Evolutionary conservation across 164 flowering plant genomes (phyloP).

Genomic region (Nymphaea colorata): DNA sequence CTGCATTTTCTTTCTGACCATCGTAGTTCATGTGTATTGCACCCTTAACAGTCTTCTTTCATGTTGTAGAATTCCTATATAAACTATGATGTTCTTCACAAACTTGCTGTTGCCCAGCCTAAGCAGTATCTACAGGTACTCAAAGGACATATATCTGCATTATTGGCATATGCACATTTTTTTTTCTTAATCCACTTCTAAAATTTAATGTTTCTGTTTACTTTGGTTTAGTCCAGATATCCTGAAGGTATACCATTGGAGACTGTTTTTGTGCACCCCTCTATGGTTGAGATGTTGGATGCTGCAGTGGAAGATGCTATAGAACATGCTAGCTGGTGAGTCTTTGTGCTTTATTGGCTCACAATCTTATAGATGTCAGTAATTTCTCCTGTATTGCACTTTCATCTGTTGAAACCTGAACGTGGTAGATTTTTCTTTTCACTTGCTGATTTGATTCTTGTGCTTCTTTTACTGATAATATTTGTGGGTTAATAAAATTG

Average conservation of each 20-base stretch:
- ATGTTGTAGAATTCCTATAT: slow-evolving; percentile 70
- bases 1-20: background rate
- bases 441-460: too few relatives aligned
- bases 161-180: background rate
- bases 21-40: background rate
- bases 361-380: too few relatives aligned
- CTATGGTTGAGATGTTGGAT: slow-evolving; percentile 85
- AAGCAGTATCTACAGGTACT: slow-evolving; percentile 84
- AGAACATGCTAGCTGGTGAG: slow-evolving; percentile 80
- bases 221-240: slow-evolving; percentile 79
- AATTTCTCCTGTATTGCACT: too few relatives aligned
- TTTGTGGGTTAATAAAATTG: too few relatives aligned
- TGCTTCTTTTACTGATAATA: too few relatives aligned
- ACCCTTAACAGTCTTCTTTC: slow-evolving; percentile 1
- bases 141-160: slow-evolving; percentile 2
- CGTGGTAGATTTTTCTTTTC: too few relatives aligned
- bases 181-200: background rate
- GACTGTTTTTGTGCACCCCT: slow-evolving; percentile 67
- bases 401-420: too few relatives aligned
- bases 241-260: slow-evolving; percentile 79
- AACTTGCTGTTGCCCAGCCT: slow-evolving; percentile 89
- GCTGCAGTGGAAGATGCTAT: slow-evolving; percentile 78
- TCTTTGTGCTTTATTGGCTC: background rate
- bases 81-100: slow-evolving; percentile 63
- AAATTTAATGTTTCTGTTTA: slow-evolving; percentile 7